A percentile compares a stretch with the other conserved stretches of the same genome.
phyloP scores from a whole-genome alignment of 192 early-diverging fungal genomes.

The Chytriomyces hyalinus region DNA sequence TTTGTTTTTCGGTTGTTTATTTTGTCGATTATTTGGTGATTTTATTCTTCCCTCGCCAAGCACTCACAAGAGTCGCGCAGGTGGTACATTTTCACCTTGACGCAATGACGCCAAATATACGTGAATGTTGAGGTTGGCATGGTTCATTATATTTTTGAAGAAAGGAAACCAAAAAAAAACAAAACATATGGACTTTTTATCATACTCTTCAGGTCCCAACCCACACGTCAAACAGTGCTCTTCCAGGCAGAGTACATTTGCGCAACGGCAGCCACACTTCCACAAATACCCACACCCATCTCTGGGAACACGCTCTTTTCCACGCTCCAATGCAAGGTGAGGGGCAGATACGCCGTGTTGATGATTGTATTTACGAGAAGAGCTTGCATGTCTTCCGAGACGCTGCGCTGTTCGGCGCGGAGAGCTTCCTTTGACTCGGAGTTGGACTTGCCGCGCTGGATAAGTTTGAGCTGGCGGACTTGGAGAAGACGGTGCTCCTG shows the following conservation, averaged over 20 bases:
- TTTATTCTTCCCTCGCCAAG: too few species aligned
- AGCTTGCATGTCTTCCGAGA: constrained; percentile 68
- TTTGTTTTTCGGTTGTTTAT: too few species aligned
- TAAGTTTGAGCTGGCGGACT: constrained; percentile 28
- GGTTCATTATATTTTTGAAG: constrained; percentile 1
- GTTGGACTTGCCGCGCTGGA: constrained; percentile 9
- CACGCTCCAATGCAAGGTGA: constrained; percentile 91
- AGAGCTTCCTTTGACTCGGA: constrained; percentile 22
- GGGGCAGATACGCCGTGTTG: constrained; percentile 91
- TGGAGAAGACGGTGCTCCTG: constrained; percentile 56
- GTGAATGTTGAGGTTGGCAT: not conserved
- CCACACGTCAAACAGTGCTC: constrained; percentile 40
- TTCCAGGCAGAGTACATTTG: constrained; percentile 88
- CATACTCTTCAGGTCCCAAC: too few species aligned
- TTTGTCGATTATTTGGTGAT: too few species aligned
- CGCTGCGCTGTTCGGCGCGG: constrained; percentile 52
- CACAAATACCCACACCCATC: constrained; percentile 88
- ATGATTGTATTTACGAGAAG: constrained; percentile 78
- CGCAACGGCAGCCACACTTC: constrained; percentile 86
- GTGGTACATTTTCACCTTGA: too few species aligned
- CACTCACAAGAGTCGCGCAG: too few species aligned
- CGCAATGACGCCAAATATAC: too few species aligned
- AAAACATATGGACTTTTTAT: not conserved
- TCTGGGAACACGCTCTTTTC: constrained; percentile 88
- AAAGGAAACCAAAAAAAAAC: not conserved